Percentiles rank a stretch among this genome's conserved stretches.
These are phyloP conservation scores for Phytophthora uliginosa DNA, from an alignment of 352 stramenopile species.

Conservation along the genomic window DNA sequence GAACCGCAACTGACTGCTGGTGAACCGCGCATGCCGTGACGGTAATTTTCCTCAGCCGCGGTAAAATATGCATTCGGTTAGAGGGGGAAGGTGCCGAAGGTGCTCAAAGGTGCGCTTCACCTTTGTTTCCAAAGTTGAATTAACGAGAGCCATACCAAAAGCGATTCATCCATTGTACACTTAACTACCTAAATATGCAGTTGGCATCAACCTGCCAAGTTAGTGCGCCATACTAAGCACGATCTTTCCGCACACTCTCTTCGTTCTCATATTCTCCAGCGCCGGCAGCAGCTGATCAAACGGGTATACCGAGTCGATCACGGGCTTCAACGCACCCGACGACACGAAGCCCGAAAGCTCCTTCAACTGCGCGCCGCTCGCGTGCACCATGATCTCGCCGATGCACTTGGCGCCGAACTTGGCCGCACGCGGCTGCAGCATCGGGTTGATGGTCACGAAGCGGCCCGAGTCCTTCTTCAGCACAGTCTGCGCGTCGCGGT, in stretches of 20 bases:
- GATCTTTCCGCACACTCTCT: conserved; percentile 62
- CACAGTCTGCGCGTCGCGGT: conserved; percentile 38
- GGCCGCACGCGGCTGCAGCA: conserved; percentile 42
- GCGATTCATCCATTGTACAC: neutral
- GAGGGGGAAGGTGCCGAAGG: too few species aligned
- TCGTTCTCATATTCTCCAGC: conserved; percentile 48
- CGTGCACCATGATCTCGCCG: conserved; percentile 35
- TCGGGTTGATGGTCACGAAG: conserved; percentile 44
- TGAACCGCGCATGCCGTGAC: too few species aligned
- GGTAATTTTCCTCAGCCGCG: too few species aligned
- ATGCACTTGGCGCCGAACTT: conserved; percentile 50
- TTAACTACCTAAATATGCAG: neutral
- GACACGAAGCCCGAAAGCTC: conserved; percentile 47
- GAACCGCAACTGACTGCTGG: too few species aligned
- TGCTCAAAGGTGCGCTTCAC: too few species aligned
- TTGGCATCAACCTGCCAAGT: neutral
- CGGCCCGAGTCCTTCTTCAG: conserved; percentile 40
- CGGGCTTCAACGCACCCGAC: conserved; percentile 34
- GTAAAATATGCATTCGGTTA: too few species aligned
- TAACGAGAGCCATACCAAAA: too few species aligned
- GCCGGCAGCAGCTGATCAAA: conserved; percentile 53
- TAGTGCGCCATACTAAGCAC: conserved; percentile 30
- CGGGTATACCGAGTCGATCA: conserved; percentile 49
- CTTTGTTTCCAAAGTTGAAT: too few species aligned
- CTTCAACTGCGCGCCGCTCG: conserved; percentile 45